phyloP scores from a whole-genome alignment of 305 asterid genomes.

The Salvia sclarea region DNA sequence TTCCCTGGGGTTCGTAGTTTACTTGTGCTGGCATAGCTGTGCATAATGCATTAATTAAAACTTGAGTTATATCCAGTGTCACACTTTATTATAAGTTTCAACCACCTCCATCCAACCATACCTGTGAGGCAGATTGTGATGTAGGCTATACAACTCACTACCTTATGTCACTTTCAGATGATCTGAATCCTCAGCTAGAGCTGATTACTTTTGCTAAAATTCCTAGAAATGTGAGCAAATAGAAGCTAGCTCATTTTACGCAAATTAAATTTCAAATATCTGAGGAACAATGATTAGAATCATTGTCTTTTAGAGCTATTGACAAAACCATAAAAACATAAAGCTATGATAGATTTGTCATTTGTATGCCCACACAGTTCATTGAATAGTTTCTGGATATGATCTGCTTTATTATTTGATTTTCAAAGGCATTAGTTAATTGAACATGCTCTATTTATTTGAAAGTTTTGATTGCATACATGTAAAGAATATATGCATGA shows the following conservation, averaged over 20 bases:
- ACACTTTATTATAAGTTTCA: neutral
- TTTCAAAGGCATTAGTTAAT: neutral
- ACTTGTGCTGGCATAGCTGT: conserved; percentile 2
- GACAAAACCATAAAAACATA: no score
- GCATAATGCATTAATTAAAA: neutral
- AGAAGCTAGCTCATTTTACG: neutral
- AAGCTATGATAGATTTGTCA: no score
- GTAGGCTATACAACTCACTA: neutral
- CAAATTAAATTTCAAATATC: neutral
- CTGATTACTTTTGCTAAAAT: neutral
- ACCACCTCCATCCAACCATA: neutral
- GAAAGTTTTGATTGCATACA: neutral
- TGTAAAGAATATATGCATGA: neutral
- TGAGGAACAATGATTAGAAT: neutral
- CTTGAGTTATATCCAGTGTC: neutral
- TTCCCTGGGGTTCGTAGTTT: neutral
- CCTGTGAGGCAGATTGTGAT: neutral
- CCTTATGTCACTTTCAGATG: neutral
- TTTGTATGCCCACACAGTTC: no score
- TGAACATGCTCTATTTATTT: neutral
- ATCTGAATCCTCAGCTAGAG: neutral
- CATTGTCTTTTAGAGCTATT: neutral
- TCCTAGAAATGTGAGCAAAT: neutral
- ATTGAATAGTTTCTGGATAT: no score
- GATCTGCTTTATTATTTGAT: neutral